These are phyloP conservation scores for Trichoderma gracile DNA, from an alignment of 2,329 filamentous ascomycete genomes.

Conservation along the genomic window DNA sequence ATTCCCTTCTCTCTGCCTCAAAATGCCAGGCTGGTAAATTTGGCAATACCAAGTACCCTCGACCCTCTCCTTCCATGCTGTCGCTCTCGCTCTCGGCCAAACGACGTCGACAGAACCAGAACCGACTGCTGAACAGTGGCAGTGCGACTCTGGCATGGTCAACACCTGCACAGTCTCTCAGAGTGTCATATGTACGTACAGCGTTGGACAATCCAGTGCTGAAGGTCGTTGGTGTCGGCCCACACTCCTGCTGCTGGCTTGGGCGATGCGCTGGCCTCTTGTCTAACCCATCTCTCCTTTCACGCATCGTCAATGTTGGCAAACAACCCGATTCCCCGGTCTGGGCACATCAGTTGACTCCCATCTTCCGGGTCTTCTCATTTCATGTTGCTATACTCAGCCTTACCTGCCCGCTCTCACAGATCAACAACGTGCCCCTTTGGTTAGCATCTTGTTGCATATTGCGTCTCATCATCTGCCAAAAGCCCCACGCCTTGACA, in stretches of 20 bases:
- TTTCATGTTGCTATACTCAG: slow-evolving; percentile 5
- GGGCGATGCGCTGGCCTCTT: slow-evolving; percentile 16
- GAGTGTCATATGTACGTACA: slow-evolving; percentile 10
- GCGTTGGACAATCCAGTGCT: slow-evolving; percentile 14
- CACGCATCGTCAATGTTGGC: slow-evolving; percentile 1
- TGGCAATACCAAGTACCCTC: not conserved
- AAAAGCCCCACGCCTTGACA: slow-evolving; percentile 27
- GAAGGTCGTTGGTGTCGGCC: not conserved
- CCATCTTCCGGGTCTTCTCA: slow-evolving; percentile 2
- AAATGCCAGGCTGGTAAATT: not conserved
- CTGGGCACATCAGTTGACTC: slow-evolving; percentile 7
- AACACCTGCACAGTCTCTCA: slow-evolving; percentile 17
- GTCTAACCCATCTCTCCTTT: slow-evolving; percentile 20
- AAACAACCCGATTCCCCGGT: slow-evolving; percentile 7
- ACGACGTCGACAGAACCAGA: not conserved
- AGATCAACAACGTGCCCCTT: slow-evolving; percentile 23
- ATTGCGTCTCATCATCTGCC: slow-evolving; percentile 29
- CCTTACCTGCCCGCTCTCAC: slow-evolving; percentile 22
- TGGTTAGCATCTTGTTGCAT: slow-evolving; percentile 29
- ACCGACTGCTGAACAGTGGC: not conserved
- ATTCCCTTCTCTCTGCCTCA: not conserved
- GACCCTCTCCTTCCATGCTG: not conserved
- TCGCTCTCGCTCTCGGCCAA: not conserved
- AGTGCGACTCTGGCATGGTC: not conserved
- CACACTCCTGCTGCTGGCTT: slow-evolving; percentile 17